Evolutionary conservation across 164 flowering plant species (phyloP).

Genomic region (Houttuynia cordata): DNA sequence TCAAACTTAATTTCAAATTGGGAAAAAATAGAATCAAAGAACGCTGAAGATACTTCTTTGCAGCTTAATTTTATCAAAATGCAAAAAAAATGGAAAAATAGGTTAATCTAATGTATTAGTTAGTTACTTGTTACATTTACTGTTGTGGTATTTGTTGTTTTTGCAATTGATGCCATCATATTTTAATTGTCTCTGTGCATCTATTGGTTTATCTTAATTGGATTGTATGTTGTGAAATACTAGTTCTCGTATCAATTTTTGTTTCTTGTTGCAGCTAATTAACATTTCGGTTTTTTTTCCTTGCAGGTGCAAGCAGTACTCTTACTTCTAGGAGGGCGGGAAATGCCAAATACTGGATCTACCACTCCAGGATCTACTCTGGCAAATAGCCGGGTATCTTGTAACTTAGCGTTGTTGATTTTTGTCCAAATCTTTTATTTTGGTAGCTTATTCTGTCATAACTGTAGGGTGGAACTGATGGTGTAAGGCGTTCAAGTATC

Average conservation of each 20-base stretch:
- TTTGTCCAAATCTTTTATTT: not conserved
- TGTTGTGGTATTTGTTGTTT: not conserved
- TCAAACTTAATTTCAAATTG: too few species aligned
- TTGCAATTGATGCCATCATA: not conserved
- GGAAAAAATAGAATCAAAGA: too few species aligned
- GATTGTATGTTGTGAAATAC: too few species aligned
- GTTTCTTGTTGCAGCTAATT: not conserved
- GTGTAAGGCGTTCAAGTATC: conserved; percentile 1
- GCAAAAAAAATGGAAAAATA: too few species aligned
- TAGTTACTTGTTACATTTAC: not conserved
- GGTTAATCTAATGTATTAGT: not conserved
- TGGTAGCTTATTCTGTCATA: not conserved
- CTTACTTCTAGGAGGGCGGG: conserved; percentile 14
- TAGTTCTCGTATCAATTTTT: too few species aligned
- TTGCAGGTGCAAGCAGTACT: conserved; percentile 16
- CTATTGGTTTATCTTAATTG: too few species aligned
- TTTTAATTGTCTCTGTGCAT: too few species aligned
- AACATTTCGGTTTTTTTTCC: not conserved
- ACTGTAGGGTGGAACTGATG: conserved; percentile 10
- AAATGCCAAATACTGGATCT: conserved; percentile 7
- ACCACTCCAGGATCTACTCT: conserved; percentile 1
- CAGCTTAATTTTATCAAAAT: not conserved
- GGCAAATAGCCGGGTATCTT: conserved; percentile 5
- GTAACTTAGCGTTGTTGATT: too few species aligned
- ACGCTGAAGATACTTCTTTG: too few species aligned